Conservation (phyloP, 2,329 filamentous ascomycete genomes). For the Alternaria sp. region DNA sequence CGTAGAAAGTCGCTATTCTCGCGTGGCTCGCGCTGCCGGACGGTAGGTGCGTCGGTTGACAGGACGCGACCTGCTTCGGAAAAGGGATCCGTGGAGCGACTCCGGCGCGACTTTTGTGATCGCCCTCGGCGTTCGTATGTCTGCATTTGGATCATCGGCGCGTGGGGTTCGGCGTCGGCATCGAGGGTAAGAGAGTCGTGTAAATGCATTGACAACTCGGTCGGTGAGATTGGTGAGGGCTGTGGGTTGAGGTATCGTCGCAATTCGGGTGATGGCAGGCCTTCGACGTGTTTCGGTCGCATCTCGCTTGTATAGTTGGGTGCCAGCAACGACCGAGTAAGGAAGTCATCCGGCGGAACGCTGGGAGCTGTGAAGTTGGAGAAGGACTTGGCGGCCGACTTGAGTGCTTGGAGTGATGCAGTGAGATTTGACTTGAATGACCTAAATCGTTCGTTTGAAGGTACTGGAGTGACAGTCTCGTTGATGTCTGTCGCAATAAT, state of each 20-base stretch:
- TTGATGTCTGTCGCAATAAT: constrained; percentile 40
- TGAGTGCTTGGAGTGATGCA: constrained; percentile 66
- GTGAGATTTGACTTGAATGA: constrained; percentile 70
- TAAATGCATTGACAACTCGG: constrained; percentile 49
- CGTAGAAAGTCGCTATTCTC: constrained; percentile 70
- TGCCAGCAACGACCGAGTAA: constrained; percentile 65
- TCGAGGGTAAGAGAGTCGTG: constrained; percentile 47
- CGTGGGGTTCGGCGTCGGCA: constrained; percentile 47
- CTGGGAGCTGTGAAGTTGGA: constrained; percentile 63
- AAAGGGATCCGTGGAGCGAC: constrained; percentile 44
- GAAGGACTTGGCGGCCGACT: constrained; percentile 66
- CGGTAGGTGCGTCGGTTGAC: constrained; percentile 48
- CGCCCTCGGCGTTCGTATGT: constrained; percentile 59
- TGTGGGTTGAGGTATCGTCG: constrained; percentile 67
- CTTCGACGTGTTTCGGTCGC: constrained; percentile 61
- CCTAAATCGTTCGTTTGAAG: constrained; percentile 48
- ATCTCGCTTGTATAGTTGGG: constrained; percentile 67
- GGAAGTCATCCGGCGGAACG: constrained; percentile 64
- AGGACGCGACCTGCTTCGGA: constrained; percentile 54
- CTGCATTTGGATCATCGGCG: constrained; percentile 68
- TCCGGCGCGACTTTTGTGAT: constrained; percentile 33
- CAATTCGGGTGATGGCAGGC: constrained; percentile 62
- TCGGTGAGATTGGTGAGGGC: constrained; percentile 47
- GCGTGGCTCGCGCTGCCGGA: constrained; percentile 66
- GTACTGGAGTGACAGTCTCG: constrained; percentile 28